Percentiles rank a stretch among this genome's conserved stretches.
phyloP scores from a whole-genome alignment of 2,329 filamentous ascomycete species.

The Epichloe sibirici region DNA sequence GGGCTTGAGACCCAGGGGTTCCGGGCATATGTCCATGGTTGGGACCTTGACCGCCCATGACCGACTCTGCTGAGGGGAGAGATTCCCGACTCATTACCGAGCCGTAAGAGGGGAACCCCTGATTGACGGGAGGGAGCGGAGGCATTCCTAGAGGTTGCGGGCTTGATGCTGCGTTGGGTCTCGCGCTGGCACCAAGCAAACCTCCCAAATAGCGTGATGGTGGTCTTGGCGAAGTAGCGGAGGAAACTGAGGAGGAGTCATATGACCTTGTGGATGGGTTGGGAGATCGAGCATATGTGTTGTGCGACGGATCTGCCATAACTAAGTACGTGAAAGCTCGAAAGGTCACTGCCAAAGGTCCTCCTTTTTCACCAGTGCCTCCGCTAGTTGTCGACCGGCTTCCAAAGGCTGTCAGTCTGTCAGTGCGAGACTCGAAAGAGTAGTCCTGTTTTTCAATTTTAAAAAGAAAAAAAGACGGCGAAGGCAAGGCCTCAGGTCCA shows the following conservation, averaged over 20 bases:
- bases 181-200: conserved; percentile 38
- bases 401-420: background rate
- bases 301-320: conserved; percentile 45
- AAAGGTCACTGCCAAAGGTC: background rate
- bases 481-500: background rate
- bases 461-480: background rate
- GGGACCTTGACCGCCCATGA: conserved; percentile 39
- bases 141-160: conserved; percentile 43
- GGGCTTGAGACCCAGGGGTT: conserved; percentile 45
- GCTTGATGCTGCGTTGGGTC: conserved; percentile 35
- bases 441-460: background rate
- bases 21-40: conserved; percentile 21
- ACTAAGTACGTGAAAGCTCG: conserved; percentile 8
- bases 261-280: conserved; percentile 49
- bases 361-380: background rate
- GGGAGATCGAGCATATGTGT: conserved; percentile 47
- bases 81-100: conserved; percentile 47
- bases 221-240: conserved; percentile 46
- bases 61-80: conserved; percentile 45
- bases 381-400: background rate
- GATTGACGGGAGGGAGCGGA: conserved; percentile 34
- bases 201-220: conserved; percentile 39
- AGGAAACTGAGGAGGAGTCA: conserved; percentile 52
- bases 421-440: background rate
- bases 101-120: conserved; percentile 39